Evolutionary conservation across 202 grass and related monocot species (phyloP), one percentile per base, ranked within the genome.

Genomic region (Panicum virgatum): DNA sequence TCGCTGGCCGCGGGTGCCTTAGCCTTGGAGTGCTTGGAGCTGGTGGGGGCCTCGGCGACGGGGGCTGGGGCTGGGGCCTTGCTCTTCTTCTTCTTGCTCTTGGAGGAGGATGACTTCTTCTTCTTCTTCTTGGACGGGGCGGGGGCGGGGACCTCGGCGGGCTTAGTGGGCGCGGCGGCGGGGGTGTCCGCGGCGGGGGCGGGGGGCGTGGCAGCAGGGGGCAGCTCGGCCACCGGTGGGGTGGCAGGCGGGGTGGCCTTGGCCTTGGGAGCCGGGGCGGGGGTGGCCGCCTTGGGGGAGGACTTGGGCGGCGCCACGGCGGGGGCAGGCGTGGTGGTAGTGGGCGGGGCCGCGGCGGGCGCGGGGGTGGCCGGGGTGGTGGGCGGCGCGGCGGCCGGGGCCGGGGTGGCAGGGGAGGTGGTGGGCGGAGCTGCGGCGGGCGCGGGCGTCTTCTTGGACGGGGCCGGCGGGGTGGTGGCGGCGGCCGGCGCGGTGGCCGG

Each of bases 61-160:
- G 89, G 89, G 0, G 80, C 90, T 0, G 90, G 86, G 0, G 90
- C 90, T 0, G 86, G 86, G 0, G 87, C 87, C 84, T 86, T 83
- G 84, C 61, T 45, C 81, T 87, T 87, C 90, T 92, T 90, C 88
- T 90, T 92, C 86, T 89, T 80, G 61, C 6, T 83, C 75, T 89
- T 86, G 59, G 82, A 61, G n/a, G 74, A 10, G 3, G 78, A 1
- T 0, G 78, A 1, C 0, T 69, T 3, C 64, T 80, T 20, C 82
- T 86, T 91, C 76, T 79, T 91, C 62, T 79, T 82, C 86, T 89
- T 92, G 79, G 82, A 16, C 54, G 90, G 89, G 2, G 89, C 86
- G 36, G 89, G 89, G 0, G 88, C 89, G 13, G 89, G 84, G 9
- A 82, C 84, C 54, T 90, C 84, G 39, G 82, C 62, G 19, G 89